Percentiles rank a stretch among this genome's conserved stretches.
Evolutionary conservation across 1,284 basidiomycete species (phyloP).

Genomic region (Leccinum fallax): DNA sequence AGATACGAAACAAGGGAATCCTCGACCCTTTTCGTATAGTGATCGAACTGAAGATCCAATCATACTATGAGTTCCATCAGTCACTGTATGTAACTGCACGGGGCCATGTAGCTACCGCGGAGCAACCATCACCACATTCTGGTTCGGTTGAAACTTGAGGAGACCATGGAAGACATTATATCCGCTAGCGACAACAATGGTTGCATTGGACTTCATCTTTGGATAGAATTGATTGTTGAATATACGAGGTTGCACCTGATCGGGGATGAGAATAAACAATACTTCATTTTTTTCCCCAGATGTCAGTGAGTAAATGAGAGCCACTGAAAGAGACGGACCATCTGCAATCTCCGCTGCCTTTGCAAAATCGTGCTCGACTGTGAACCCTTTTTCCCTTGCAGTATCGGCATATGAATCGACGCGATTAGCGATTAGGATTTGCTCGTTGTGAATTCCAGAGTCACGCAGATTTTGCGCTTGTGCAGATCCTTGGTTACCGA

Average conservation of each 20-base stretch:
- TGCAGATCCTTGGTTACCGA: conserved; percentile 68
- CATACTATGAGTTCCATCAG: conserved; percentile 45
- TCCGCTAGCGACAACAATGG: conserved; percentile 63
- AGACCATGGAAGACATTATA: conserved; percentile 68
- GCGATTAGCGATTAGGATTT: conserved; percentile 61
- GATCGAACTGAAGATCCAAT: conserved; percentile 67
- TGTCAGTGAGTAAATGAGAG: conserved; percentile 5
- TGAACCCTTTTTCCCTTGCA: conserved; percentile 58
- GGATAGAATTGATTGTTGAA: conserved; percentile 59
- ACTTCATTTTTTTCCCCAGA: conserved; percentile 37
- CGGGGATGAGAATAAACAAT: conserved; percentile 62
- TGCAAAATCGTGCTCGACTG: conserved; percentile 56
- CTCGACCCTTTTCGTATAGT: conserved; percentile 59
- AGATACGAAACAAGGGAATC: conserved; percentile 68
- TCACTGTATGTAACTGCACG: not conserved
- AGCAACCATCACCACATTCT: conserved; percentile 68
- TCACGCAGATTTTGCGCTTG: conserved; percentile 70
- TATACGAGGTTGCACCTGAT: conserved; percentile 62
- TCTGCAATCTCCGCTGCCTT: conserved; percentile 60
- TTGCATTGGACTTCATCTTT: conserved; percentile 48
- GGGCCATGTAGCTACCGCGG: conserved; percentile 40
- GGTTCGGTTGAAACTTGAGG: conserved; percentile 53
- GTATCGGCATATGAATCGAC: conserved; percentile 58
- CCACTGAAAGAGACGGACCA: conserved; percentile 34
- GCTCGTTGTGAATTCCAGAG: conserved; percentile 60